phyloP scores from a whole-genome alignment of 257 asterid genomes.

The Mentha longifolia region DNA sequence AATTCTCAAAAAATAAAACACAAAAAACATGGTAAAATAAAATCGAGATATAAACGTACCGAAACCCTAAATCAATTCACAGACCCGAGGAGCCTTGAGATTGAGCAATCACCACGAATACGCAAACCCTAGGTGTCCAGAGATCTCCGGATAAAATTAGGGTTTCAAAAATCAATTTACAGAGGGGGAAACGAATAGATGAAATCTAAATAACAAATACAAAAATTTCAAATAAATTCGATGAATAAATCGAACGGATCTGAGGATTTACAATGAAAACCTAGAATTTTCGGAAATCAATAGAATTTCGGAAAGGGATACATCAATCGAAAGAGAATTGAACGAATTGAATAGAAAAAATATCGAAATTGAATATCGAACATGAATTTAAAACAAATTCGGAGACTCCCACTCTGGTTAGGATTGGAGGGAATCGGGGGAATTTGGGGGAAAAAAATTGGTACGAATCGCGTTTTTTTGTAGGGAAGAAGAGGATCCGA shows the following conservation, averaged over 20 bases:
- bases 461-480: slow-evolving; percentile 49
- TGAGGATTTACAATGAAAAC: slow-evolving; percentile 41
- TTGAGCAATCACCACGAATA: slow-evolving; percentile 37
- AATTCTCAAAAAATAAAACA: background rate
- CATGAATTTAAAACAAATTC: slow-evolving; percentile 28
- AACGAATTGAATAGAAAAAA: slow-evolving; percentile 37
- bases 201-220: background rate
- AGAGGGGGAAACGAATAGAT: slow-evolving; percentile 36
- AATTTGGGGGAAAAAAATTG: slow-evolving; percentile 38
- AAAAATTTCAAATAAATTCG: slow-evolving; percentile 14
- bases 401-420: slow-evolving; percentile 25
- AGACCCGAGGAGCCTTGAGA: slow-evolving; percentile 39
- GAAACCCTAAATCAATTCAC: slow-evolving; percentile 49
- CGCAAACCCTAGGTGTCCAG: slow-evolving; percentile 55
- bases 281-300: slow-evolving; percentile 44
- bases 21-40: slow-evolving; percentile 9
- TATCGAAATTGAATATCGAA: slow-evolving; percentile 38
- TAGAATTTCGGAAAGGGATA: slow-evolving; percentile 27
- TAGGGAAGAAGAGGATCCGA: slow-evolving; percentile 50
- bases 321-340: slow-evolving; percentile 43
- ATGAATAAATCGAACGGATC: slow-evolving; percentile 47
- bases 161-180: slow-evolving; percentile 23
- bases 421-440: slow-evolving; percentile 40
- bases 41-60: slow-evolving; percentile 49
- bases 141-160: slow-evolving; percentile 29